A percentile compares a stretch with the other conserved stretches of the same genome.
These are phyloP conservation scores for Colletotrichum camelliae DNA, from an alignment of 2,329 filamentous ascomycete species.

Conservation along the genomic window DNA sequence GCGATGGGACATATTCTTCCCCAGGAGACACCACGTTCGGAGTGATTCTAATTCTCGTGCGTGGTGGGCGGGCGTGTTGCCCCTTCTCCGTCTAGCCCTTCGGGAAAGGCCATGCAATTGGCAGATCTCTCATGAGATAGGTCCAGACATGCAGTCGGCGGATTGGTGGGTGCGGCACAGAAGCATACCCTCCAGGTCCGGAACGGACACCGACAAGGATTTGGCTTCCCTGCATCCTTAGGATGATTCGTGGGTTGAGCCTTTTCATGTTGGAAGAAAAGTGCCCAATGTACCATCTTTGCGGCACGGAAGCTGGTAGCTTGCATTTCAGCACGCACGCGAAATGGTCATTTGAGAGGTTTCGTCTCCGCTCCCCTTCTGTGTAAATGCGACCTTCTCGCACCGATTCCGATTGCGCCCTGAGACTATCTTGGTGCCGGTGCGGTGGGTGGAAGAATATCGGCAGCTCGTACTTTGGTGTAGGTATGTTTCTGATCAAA, in stretches of 20 bases:
- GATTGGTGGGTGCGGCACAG: constrained; percentile 6
- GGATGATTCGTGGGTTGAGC: not conserved
- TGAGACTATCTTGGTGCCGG: not conserved
- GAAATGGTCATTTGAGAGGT: not conserved
- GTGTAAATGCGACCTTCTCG: not conserved
- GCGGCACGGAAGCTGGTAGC: not conserved
- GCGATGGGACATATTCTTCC: constrained; percentile 4
- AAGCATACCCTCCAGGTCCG: not conserved
- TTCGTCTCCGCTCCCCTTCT: constrained; percentile 7
- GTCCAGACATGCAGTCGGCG: not conserved
- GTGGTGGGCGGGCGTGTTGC: not conserved
- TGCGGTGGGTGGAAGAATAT: not conserved
- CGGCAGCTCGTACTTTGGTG: not conserved
- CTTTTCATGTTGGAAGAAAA: not conserved
- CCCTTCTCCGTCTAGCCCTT: not conserved
- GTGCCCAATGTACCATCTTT: not conserved
- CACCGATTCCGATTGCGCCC: not conserved
- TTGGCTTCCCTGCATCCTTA: not conserved
- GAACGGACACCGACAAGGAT: not conserved
- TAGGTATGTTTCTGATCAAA: not conserved
- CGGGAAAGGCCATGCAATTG: not conserved
- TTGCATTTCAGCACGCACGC: not conserved
- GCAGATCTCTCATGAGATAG: not conserved
- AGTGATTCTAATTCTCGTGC: not conserved
- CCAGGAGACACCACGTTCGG: not conserved